Conservation (phyloP, 805 yeast genomes). For the Zygosaccharomyces gambellarensis region DNA sequence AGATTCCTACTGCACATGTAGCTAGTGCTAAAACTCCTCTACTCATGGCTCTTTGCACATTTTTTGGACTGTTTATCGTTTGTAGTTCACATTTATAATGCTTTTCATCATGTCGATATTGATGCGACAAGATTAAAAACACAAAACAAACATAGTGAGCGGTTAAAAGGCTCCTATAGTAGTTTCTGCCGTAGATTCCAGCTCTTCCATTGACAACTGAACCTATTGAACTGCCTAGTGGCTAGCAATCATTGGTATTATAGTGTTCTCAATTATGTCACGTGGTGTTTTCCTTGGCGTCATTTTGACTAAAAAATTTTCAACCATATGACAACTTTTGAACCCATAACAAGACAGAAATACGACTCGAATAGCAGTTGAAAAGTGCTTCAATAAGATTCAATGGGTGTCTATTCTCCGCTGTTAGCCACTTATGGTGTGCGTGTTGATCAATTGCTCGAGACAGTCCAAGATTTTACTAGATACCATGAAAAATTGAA, state of each 20-base stretch:
- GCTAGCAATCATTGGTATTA: neutral
- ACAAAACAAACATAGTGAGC: too few relatives aligned
- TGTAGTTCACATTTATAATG: neutral
- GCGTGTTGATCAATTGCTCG: slow-evolving; percentile 58
- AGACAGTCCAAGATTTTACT: slow-evolving; percentile 62
- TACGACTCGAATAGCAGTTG: neutral
- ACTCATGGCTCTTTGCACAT: slow-evolving; percentile 3
- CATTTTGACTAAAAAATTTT: neutral
- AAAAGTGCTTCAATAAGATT: neutral
- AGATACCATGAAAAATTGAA: slow-evolving; percentile 62
- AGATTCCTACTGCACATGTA: slow-evolving; percentile 57
- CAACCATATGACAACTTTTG: neutral
- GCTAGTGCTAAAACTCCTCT: slow-evolving; percentile 17
- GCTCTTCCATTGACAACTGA: neutral
- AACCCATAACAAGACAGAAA: neutral
- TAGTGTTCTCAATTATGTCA: neutral
- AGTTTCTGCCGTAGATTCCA: too few relatives aligned
- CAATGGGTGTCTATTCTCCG: slow-evolving; percentile 30
- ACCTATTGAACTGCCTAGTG: neutral
- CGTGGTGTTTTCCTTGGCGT: neutral
- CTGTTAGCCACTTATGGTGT: slow-evolving; percentile 41
- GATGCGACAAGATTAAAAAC: neutral
- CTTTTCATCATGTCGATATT: neutral
- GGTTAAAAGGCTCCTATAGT: too few relatives aligned
- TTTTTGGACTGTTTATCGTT: neutral